Evolutionary conservation across 805 yeast genomes (phyloP).

Genomic region (Cyberlindnera xylosilytica): DNA sequence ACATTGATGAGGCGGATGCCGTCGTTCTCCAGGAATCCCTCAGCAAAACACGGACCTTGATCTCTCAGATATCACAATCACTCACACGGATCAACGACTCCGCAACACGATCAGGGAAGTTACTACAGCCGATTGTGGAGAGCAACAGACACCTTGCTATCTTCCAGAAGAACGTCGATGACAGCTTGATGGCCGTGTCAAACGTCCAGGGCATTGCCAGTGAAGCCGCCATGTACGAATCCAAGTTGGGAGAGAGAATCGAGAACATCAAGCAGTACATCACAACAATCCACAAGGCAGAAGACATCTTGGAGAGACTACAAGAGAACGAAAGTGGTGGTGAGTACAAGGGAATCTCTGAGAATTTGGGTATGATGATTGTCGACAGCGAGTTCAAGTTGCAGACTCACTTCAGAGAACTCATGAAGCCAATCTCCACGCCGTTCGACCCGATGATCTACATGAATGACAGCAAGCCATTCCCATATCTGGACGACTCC

Average conservation of each 20-base stretch:
- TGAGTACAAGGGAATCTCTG: conserved; percentile 67
- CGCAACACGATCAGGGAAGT: conserved; percentile 52
- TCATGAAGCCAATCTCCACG: conserved; percentile 37
- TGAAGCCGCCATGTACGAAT: conserved; percentile 41
- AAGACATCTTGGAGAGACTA: conserved; percentile 39
- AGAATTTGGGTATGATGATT: conserved; percentile 55
- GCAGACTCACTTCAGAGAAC: conserved; percentile 44
- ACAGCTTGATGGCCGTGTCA: conserved; percentile 45
- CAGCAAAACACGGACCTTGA: conserved; percentile 51
- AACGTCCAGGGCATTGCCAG: conserved; percentile 48
- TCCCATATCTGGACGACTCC: conserved; percentile 37
- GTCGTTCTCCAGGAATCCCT: conserved; percentile 78
- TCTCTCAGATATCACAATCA: conserved; percentile 52
- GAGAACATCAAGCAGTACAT: conserved; percentile 34
- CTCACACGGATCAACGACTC: conserved; percentile 50
- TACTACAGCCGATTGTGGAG: conserved; percentile 69
- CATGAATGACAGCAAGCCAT: conserved; percentile 38
- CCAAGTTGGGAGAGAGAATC: conserved; percentile 31
- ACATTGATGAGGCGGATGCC: conserved; percentile 78
- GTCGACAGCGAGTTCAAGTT: conserved; percentile 55
- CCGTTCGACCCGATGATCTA: conserved; percentile 45
- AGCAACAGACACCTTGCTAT: conserved; percentile 45
- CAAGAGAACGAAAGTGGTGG: conserved; percentile 31
- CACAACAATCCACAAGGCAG: conserved; percentile 42
- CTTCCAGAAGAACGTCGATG: conserved; percentile 37